Evolutionary conservation across 345 rosid genomes (phyloP).

Genomic region (Linum lewisii): DNA sequence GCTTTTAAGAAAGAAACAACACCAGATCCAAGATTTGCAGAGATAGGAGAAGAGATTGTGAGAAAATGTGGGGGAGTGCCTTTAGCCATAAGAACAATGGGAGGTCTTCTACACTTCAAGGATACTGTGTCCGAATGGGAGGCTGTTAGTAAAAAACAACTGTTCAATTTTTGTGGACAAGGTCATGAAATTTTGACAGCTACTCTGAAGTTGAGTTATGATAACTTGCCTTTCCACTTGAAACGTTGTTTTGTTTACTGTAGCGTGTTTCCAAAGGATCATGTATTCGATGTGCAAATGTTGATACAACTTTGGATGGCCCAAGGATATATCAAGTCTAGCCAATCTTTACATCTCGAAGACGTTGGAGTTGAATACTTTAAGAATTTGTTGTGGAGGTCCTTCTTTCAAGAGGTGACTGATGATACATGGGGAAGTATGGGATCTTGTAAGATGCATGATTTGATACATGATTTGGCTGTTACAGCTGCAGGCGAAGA

Average conservation of each 20-base stretch:
- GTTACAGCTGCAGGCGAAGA: too few relatives aligned
- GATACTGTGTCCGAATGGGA: too few relatives aligned
- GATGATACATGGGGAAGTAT: neutral
- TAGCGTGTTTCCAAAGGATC: neutral
- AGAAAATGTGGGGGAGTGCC: too few relatives aligned
- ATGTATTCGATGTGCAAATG: neutral
- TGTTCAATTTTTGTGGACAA: too few relatives aligned
- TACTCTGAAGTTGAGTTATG: conserved; percentile 1
- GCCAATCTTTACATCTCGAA: neutral
- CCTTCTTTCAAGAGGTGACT: conserved; percentile 7
- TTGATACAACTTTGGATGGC: conserved; percentile 13
- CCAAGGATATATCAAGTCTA: conserved; percentile 7
- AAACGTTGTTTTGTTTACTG: conserved; percentile 12
- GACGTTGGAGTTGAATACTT: conserved; percentile 14
- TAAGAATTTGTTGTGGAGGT: conserved; percentile 12
- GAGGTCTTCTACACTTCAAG: too few relatives aligned
- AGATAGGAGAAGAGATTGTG: too few relatives aligned
- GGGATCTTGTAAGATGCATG: conserved; percentile 18
- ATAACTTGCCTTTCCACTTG: neutral
- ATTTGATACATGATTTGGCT: conserved; percentile 20
- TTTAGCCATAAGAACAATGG: too few relatives aligned
- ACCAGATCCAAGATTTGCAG: too few relatives aligned
- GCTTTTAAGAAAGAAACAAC: too few relatives aligned
- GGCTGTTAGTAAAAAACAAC: too few relatives aligned
- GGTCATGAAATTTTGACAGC: conserved; percentile 4